These are phyloP conservation scores for Allantophomopsis lycopodina DNA, from an alignment of 2,329 filamentous ascomycete genomes.

Conservation along the genomic window DNA sequence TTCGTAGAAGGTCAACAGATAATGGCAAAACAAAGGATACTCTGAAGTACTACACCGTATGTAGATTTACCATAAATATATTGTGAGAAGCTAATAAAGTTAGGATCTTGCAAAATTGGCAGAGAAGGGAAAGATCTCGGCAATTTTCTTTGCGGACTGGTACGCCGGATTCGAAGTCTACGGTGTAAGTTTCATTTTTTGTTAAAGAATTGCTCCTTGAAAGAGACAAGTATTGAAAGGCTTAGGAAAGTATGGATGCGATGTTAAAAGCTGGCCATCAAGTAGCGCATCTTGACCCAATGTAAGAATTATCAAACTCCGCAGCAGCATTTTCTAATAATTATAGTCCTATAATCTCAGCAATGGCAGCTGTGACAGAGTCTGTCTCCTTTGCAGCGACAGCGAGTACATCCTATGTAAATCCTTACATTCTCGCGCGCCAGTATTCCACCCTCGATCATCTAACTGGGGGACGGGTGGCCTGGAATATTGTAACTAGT, in stretches of 20 bases:
- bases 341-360: neutral
- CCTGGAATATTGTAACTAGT: conserved; percentile 50
- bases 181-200: neutral
- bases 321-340: neutral
- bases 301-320: neutral
- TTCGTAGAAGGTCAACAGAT: no score
- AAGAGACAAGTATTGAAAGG: no score
- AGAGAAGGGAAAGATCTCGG: conserved; percentile 1
- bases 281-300: neutral
- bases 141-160: conserved; percentile 4
- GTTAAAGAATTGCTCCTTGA: no score
- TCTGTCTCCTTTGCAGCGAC: conserved; percentile 52
- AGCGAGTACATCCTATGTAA: conserved; percentile 50
- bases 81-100: no score
- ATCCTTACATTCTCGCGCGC: conserved; percentile 52
- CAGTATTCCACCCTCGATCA: conserved; percentile 51
- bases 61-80: no score
- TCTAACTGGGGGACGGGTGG: conserved; percentile 42
- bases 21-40: no score
- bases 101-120: neutral
- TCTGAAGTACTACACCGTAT: no score
- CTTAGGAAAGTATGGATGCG: neutral
- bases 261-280: conserved; percentile 2
- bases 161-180: conserved; percentile 6
- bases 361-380: conserved; percentile 32